phyloP scores from a whole-genome alignment of 1,139 yeast species.

The Pneumocystis wakefieldiae region DNA sequence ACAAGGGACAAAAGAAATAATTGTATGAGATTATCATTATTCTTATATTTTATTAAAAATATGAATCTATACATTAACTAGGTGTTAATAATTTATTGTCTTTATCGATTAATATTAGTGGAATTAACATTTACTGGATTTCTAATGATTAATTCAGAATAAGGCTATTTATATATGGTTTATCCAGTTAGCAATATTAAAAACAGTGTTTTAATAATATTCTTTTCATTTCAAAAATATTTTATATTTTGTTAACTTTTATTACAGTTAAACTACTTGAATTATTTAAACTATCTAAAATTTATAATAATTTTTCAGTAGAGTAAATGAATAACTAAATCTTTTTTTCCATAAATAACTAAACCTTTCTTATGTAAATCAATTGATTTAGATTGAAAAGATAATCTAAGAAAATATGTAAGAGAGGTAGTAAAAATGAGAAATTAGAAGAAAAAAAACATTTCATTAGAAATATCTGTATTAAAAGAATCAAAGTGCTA shows the following conservation, averaged over 20 bases:
- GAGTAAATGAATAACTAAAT: background rate
- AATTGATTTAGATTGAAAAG: background rate
- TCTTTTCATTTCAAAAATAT: background rate
- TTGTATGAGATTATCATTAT: background rate
- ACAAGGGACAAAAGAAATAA: background rate
- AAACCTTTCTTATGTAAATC: background rate
- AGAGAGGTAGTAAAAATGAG: background rate
- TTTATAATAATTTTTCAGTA: background rate
- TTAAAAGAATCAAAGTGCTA: background rate
- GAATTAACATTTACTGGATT: background rate
- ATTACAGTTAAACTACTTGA: background rate
- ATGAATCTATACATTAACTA: background rate
- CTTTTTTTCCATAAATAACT: background rate
- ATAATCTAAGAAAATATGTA: background rate
- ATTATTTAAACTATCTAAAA: background rate
- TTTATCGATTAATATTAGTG: background rate
- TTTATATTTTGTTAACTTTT: background rate
- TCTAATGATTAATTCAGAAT: background rate
- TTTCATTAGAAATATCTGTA: background rate
- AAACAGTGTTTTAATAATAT: background rate
- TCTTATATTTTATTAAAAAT: background rate
- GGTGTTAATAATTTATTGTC: background rate
- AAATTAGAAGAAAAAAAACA: background rate
- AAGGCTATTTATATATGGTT: background rate
- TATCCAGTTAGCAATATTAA: background rate